A percentile compares a stretch with the other conserved stretches of the same genome.
Conservation (phyloP, 139 green algal species). For the Mychonastes homosphaera region DNA sequence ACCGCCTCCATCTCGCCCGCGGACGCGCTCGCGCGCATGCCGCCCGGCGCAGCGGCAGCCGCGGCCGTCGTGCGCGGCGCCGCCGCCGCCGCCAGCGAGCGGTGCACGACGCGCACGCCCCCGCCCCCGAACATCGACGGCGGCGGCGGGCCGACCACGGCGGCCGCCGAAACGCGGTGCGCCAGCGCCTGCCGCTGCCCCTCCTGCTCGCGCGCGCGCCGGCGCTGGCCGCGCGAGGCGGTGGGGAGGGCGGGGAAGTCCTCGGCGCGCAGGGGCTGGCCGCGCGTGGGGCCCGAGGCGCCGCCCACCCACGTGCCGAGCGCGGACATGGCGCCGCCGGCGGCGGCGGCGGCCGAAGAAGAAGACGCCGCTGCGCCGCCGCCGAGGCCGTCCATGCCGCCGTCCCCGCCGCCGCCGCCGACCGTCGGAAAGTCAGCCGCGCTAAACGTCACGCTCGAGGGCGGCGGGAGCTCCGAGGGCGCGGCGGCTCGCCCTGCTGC, state of each 20-base stretch:
- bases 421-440: constrained; percentile 48
- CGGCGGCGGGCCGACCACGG: constrained; percentile 18
- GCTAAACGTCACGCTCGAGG: constrained; percentile 27
- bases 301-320: constrained; percentile 33
- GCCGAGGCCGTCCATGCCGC: no score
- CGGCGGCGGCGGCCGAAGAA: no score
- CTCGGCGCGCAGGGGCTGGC: constrained; percentile 12
- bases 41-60: constrained; percentile 1
- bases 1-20: background rate
- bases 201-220: constrained; percentile 13
- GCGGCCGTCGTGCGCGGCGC: constrained; percentile 4
- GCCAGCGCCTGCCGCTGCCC: constrained; percentile 16
- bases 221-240: constrained; percentile 22
- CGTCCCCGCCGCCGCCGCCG: constrained; percentile 13
- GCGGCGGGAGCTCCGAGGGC: background rate
- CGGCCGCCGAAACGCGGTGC: constrained; percentile 20
- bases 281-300: background rate
- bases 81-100: background rate
- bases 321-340: background rate
- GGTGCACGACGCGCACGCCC: no score
- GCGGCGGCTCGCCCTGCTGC: background rate
- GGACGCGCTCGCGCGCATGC: no score
- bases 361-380: no score
- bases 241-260: constrained; percentile 61
- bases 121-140: no score